Base-by-base conservation (phyloP, 352 stramenopile genomes). In the Globisporangium cystogenes region DNA sequence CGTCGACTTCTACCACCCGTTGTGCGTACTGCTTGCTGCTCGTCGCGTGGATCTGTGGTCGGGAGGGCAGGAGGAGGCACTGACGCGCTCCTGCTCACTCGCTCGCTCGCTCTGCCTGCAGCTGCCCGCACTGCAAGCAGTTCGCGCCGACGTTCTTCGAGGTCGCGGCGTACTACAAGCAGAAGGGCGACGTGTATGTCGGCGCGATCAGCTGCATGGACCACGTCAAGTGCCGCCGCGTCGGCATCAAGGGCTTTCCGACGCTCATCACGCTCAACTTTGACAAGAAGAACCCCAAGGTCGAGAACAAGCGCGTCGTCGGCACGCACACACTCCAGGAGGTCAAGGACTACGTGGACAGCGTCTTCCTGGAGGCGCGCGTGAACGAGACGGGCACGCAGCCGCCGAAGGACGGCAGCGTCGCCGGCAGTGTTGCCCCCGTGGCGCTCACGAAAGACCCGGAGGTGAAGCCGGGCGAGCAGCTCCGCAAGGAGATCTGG, bases 1-100 rank as follows among this genome's bases (percentile, higher is more conserved):
- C 47, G 70, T 93, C 24, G 79, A 93, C 67, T 93, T 93, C 60
- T 93, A 93, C 60, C 82, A 93, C 57, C 82, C 82, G 8, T 93
- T 89, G 82, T 93, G 78, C 60, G 78, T 72, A 6, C 11, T 4
- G 3, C 7, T 40, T 11, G 15, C 8, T 35, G 11, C 18, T 33
- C 10, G 16, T 29, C n/a, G 31, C 20, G 16, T 24, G 15, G 16
- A 5, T 57, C 10, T 23, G 20, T 53, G 31, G 4, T 7, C 16
- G n/a, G 14, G 12, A 48, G 21, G 16, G 36, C 8, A n/a, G 36
- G 8, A 10, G 7, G 8, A 18, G 33, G 12, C 33, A n/a, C n/a
- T n/a, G n/a, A n/a, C n/a, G n/a, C n/a, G n/a, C n/a, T 39, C 4
- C 5, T 16, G 12, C 11, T 39, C 33, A 16, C 33, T 39, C 33